phyloP scores from a whole-genome alignment of 495 filamentous ascomycete species.

The Penicillium taxi region DNA sequence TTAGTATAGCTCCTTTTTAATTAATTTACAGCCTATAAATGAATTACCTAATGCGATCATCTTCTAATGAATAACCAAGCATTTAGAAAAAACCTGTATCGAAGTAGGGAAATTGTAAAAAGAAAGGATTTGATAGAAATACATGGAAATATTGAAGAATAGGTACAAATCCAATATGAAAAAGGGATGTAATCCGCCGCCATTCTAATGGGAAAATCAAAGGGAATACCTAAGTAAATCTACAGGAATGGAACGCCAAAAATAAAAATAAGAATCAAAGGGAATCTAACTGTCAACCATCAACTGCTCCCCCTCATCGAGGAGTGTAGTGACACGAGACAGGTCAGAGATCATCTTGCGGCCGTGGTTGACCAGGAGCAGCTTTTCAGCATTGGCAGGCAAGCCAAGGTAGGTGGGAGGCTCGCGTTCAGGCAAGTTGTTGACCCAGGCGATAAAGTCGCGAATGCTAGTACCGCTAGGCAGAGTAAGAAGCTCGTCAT shows the following conservation, averaged over 20 bases:
- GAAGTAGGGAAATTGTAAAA: conserved; percentile 9
- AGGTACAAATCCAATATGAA: conserved; percentile 6
- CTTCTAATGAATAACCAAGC: too few relatives aligned
- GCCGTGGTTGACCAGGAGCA: conserved; percentile 85
- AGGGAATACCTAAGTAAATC: conserved; percentile 7
- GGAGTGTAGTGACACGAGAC: conserved; percentile 67
- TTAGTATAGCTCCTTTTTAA: neutral
- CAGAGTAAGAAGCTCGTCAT: conserved; percentile 59
- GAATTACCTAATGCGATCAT: too few relatives aligned
- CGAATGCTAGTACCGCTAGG: conserved; percentile 72
- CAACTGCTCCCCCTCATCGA: conserved; percentile 92
- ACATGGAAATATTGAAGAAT: conserved; percentile 7
- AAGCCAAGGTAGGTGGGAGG: conserved; percentile 95
- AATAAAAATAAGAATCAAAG: conserved; percentile 5
- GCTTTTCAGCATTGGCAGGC: conserved; percentile 93
- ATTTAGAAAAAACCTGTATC: too few relatives aligned
- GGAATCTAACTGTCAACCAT: conserved; percentile 56
- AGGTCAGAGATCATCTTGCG: conserved; percentile 78
- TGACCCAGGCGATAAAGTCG: conserved; percentile 89
- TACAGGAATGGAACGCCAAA: conserved; percentile 1
- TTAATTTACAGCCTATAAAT: too few relatives aligned
- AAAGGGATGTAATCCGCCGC: conserved; percentile 2
- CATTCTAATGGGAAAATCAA: conserved; percentile 7
- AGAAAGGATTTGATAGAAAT: conserved; percentile 10
- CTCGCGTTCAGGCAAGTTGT: conserved; percentile 85